These are phyloP conservation scores for Colletotrichum abscissum DNA, from an alignment of 2,329 filamentous ascomycete genomes.

Conservation along the genomic window DNA sequence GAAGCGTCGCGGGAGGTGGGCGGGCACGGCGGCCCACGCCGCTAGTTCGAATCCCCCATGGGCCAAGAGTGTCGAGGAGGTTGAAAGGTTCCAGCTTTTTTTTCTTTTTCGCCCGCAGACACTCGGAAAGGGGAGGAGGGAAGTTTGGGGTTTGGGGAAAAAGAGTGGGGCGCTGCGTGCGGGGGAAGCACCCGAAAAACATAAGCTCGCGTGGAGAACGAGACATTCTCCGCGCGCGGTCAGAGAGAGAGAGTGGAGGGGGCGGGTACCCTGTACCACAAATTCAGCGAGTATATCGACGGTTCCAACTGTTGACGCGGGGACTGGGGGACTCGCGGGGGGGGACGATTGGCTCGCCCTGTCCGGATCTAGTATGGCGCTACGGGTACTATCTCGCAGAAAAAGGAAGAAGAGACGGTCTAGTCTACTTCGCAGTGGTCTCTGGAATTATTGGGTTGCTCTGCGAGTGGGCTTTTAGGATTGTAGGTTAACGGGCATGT, in stretches of 20 bases:
- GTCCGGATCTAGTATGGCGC: conserved; percentile 14
- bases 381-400: background rate
- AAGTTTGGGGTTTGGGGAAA: background rate
- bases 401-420: background rate
- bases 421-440: background rate
- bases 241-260: background rate
- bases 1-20: background rate
- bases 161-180: background rate
- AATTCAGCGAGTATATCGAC: conserved; percentile 34
- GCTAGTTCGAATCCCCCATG: background rate
- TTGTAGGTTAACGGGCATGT: no score
- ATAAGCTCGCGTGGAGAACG: no score
- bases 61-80: background rate
- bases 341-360: conserved; percentile 14
- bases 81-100: background rate
- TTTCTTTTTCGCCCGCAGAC: background rate
- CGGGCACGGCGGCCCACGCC: background rate
- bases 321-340: background rate
- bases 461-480: no score
- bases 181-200: background rate
- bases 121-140: no score
- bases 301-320: background rate
- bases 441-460: background rate
- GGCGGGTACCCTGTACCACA: no score
- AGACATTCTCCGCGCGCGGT: background rate